Evolutionary conservation across 1,284 basidiomycete genomes (phyloP).

Genomic region (Tetrapyrgos nigripes): DNA sequence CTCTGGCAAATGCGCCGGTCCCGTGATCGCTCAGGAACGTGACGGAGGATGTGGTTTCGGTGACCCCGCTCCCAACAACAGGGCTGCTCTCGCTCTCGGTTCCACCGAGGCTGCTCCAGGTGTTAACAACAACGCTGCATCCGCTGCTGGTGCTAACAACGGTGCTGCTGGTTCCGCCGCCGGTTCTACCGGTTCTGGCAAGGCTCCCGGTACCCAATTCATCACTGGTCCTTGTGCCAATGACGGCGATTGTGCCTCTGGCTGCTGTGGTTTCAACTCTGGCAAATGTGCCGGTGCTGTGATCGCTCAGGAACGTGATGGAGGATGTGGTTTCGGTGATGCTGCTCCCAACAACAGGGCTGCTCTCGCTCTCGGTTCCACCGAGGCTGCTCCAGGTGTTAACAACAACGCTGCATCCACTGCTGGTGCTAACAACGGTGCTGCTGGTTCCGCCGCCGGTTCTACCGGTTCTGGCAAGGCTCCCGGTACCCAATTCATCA

Average conservation of each 20-base stretch:
- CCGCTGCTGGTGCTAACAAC: not conserved
- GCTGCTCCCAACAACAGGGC: not conserved
- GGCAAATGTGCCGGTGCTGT: not conserved
- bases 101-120: not conserved
- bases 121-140: not conserved
- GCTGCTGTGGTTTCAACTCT: conserved; percentile 1
- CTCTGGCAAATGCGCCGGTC: not conserved
- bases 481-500: not conserved
- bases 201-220: conserved; percentile 16
- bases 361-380: not conserved
- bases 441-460: not conserved
- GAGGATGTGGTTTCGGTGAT: not conserved
- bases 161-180: conserved; percentile 1
- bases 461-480: not conserved
- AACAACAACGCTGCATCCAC: conserved; percentile 5
- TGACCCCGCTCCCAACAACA: not conserved
- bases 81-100: not conserved
- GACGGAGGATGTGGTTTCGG: not conserved
- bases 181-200: conserved; percentile 1
- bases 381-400: not conserved
- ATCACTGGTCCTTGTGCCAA: conserved; percentile 14
- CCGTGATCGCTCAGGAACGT: not conserved
- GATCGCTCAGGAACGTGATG: not conserved
- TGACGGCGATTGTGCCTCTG: conserved; percentile 15
- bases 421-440: not conserved